Percentiles rank a stretch among this genome's conserved stretches.
Evolutionary conservation across 768 basidiomycete species (phyloP).

Genomic region (Boletus sp.): DNA sequence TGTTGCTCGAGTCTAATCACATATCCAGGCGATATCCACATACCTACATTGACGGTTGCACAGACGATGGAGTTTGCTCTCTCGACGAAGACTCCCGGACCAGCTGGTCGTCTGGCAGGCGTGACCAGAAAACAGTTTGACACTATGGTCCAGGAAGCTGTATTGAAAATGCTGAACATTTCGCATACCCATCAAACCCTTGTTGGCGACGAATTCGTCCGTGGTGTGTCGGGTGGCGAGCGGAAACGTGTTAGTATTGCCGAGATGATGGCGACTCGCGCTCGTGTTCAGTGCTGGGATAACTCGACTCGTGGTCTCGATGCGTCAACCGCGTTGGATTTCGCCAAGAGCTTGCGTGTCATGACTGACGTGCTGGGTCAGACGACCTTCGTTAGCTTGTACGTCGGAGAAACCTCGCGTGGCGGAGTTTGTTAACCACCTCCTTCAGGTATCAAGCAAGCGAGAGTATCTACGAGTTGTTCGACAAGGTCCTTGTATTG

Average conservation of each 20-base stretch:
- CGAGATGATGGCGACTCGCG: conserved; percentile 83
- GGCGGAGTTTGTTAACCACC: not conserved
- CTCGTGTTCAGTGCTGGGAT: conserved; percentile 81
- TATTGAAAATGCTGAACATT: conserved; percentile 81
- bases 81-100: conserved; percentile 73
- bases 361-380: conserved; percentile 83
- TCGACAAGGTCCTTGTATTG: conserved; percentile 87
- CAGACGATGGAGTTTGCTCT: conserved; percentile 74
- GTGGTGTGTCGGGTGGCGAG: conserved; percentile 78
- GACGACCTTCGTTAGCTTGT: conserved; percentile 79
- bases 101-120: conserved; percentile 68
- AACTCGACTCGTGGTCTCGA: conserved; percentile 81
- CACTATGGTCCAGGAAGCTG: conserved; percentile 53
- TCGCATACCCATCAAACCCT: conserved; percentile 74
- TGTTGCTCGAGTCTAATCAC: not conserved
- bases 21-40: conserved; percentile 69
- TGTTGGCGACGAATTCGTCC: conserved; percentile 85
- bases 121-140: conserved; percentile 60
- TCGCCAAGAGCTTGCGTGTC: conserved; percentile 71
- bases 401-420: conserved; percentile 23
- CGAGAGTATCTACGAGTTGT: conserved; percentile 71
- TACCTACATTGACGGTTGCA: conserved; percentile 77
- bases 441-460: conserved; percentile 68
- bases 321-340: conserved; percentile 87
- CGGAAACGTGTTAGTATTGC: conserved; percentile 81